Evolutionary conservation across 2,329 filamentous ascomycete genomes (phyloP).

Genomic region (Pseudogymnoascus sp.): DNA sequence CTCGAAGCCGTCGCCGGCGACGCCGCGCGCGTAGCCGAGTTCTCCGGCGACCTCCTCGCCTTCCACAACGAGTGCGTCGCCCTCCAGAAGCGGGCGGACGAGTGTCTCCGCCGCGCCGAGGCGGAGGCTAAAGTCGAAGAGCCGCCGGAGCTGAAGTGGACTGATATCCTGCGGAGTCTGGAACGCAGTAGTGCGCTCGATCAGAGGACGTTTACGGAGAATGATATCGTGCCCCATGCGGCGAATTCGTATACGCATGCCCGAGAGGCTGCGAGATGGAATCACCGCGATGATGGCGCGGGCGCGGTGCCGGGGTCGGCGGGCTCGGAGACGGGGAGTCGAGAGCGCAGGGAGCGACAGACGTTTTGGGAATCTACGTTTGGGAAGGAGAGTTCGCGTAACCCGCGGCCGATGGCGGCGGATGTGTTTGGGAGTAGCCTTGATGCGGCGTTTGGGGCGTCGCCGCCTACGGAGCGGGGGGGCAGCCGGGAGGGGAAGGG

Average conservation of each 20-base stretch:
- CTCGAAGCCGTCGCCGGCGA: conserved; percentile 42
- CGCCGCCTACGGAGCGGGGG: conserved; percentile 22
- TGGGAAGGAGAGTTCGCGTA: conserved; percentile 23
- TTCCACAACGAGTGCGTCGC: conserved; percentile 27
- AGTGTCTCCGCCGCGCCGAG: conserved; percentile 27
- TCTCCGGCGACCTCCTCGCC: conserved; percentile 25
- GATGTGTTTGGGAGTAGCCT: not conserved
- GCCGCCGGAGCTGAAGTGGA: conserved; percentile 20
- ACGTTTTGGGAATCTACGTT: conserved; percentile 29
- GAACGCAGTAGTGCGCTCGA: conserved; percentile 12
- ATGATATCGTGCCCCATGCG: not conserved
- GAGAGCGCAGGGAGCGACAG: conserved; percentile 23
- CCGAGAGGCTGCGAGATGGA: not conserved
- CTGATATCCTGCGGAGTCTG: conserved; percentile 23
- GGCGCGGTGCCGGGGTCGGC: conserved; percentile 15
- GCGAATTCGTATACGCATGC: not conserved
- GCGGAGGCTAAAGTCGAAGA: conserved; percentile 16
- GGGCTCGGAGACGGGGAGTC: conserved; percentile 18
- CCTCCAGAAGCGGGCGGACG: conserved; percentile 27
- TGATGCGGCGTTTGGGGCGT: not conserved
- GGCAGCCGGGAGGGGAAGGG: conserved; percentile 24
- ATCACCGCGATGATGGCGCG: not conserved
- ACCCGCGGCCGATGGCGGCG: conserved; percentile 18
- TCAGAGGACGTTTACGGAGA: conserved; percentile 1
- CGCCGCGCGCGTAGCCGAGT: conserved; percentile 6